Evolutionary conservation across 495 filamentous ascomycete genomes (phyloP), one percentile per base, ranked within the genome.

Genomic region (Trypethelium eluteriae): DNA sequence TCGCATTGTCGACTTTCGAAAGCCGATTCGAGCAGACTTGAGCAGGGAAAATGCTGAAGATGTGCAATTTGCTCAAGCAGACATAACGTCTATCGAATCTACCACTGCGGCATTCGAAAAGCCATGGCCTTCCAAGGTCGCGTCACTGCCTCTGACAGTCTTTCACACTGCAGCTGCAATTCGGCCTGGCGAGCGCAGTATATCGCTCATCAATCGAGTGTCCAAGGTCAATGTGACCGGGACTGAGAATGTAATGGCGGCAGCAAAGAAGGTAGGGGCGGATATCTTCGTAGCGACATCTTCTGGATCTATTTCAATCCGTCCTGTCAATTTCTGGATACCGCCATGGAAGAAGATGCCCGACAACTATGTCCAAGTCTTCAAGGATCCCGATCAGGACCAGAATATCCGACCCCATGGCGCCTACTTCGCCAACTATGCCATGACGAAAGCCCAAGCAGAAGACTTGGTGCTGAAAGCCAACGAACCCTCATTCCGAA

Each of bases 381-480:
- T 49, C 16, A 46, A 46, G 18, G 49, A 64, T 50, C 41, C 63
- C 4, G 16, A 49, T 10, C 25, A 46, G n/a, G 49, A 44, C n/a
- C 34, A 46, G 36, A 38, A 14, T 9, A 35, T 49, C 10, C 39
- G 41, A 50, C 63, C 63, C 0, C 63, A 49, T n/a, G 41, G 16
- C 14, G 38, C 14, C 12, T 64, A 64, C 25, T 46, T 46, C 11
- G 41, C 11, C 18, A 49, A 50, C 39, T 64, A 64, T 64, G 39
- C 63, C 12, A 49, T 46, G 63, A 46, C 63, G n/a, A 64, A 64
- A 35, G 63, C 63, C 4, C 63, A 64, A 49, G 63, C 39, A 41
- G 63, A 64, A 35, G 34, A 64, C 12, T 12, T 49, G 12, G 63
- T 64, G 11, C 36, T 46, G 32, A 38, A n/a, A 25, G 63, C 63